These are phyloP conservation scores for Aspergillus cejpii DNA, from an alignment of 2,329 filamentous ascomycete species.

Conservation along the genomic window DNA sequence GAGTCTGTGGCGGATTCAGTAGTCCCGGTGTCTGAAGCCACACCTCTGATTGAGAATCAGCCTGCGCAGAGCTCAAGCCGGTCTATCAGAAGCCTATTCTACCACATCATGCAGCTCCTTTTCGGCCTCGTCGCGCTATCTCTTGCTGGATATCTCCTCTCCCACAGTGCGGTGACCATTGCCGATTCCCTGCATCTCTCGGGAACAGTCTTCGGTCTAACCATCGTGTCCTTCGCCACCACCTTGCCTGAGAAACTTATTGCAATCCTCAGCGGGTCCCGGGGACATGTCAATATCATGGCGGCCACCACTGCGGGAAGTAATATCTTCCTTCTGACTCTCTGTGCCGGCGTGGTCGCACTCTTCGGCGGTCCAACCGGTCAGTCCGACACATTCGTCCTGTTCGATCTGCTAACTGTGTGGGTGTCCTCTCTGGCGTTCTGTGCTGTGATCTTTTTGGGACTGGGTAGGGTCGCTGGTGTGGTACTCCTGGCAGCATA, in stretches of 20 bases:
- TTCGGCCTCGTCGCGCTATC: conserved; percentile 42
- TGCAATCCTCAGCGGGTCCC: conserved; percentile 44
- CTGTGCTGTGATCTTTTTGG: conserved; percentile 13
- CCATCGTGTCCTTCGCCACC: conserved; percentile 47
- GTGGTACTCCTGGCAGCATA: conserved; percentile 28
- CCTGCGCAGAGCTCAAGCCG: background rate
- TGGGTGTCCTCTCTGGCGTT: conserved; percentile 18
- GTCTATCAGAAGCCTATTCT: conserved; percentile 23
- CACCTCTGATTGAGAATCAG: conserved; percentile 15
- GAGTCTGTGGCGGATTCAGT: conserved; percentile 2
- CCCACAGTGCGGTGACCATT: conserved; percentile 41
- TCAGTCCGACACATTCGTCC: conserved; percentile 12
- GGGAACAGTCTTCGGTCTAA: conserved; percentile 44
- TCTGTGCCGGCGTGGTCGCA: conserved; percentile 41
- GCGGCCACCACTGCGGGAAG: conserved; percentile 50
- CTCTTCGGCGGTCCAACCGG: conserved; percentile 5
- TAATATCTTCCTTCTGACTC: conserved; percentile 50
- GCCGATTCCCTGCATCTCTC: conserved; percentile 41
- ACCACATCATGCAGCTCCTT: conserved; percentile 41
- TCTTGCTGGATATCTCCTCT: conserved; percentile 46
- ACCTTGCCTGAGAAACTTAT: conserved; percentile 51
- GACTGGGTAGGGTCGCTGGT: conserved; percentile 15
- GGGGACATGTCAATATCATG: conserved; percentile 46
- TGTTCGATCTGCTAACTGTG: conserved; percentile 22
- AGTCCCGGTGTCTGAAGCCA: conserved; percentile 11